Percentiles rank a stretch among this genome's conserved stretches.
Conservation (phyloP, 2,329 filamentous ascomycete genomes). For the Ophiosphaerella herpotricha region DNA sequence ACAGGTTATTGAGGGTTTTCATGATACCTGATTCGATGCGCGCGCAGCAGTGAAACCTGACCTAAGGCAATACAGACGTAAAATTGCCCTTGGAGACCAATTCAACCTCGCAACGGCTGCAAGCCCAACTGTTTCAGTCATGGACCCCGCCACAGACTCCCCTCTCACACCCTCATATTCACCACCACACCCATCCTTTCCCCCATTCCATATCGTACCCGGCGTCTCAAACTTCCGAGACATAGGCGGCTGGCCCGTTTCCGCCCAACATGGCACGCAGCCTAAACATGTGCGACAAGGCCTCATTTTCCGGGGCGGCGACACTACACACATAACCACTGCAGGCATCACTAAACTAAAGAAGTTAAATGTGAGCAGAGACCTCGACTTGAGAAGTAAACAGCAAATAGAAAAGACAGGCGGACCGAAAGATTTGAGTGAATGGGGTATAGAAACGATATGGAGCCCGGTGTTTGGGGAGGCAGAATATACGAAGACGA, state of each 20-base stretch:
- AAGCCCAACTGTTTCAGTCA: too few relatives aligned
- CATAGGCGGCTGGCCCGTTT: slow-evolving; percentile 31
- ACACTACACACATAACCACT: slow-evolving; percentile 51
- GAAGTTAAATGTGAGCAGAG: slow-evolving; percentile 61
- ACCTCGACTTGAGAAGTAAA: slow-evolving; percentile 71
- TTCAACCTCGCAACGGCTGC: too few relatives aligned
- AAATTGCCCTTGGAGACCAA: too few relatives aligned
- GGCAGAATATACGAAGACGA: slow-evolving; percentile 64
- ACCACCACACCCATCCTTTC: slow-evolving; percentile 13
- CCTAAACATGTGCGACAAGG: slow-evolving; percentile 51
- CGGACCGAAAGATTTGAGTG: slow-evolving; percentile 42
- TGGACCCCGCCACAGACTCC: neutral
- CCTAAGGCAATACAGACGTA: too few relatives aligned
- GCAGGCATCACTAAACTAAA: slow-evolving; percentile 25
- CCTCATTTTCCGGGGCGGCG: slow-evolving; percentile 69
- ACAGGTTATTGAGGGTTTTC: too few relatives aligned
- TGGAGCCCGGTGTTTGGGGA: slow-evolving; percentile 68
- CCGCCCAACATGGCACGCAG: neutral
- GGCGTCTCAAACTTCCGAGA: slow-evolving; percentile 41
- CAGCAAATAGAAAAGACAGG: slow-evolving; percentile 58
- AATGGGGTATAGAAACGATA: slow-evolving; percentile 52
- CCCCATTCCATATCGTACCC: slow-evolving; percentile 33
- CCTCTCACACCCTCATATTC: neutral
- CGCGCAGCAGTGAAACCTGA: too few relatives aligned
- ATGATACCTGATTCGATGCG: too few relatives aligned